Percentiles rank a stretch among this genome's conserved stretches.
Evolutionary conservation across 805 yeast genomes (phyloP).

Genomic region (Wickerhamomyces hampshirensis): DNA sequence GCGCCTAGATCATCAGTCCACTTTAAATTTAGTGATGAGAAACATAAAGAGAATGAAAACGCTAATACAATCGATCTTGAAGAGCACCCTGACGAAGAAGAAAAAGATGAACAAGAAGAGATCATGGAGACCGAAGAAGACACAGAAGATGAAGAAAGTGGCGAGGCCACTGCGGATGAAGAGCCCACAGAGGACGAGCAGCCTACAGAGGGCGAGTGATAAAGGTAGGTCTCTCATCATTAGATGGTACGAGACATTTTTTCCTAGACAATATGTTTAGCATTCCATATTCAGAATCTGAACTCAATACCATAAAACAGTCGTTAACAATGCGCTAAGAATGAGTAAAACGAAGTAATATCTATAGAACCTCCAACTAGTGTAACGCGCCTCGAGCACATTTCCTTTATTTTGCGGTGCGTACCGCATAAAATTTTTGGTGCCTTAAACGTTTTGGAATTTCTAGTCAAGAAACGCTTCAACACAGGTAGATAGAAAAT

Average conservation of each 20-base stretch:
- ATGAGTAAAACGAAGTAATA: too few species aligned
- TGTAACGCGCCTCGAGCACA: background rate
- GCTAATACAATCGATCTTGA: background rate
- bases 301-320: too few species aligned
- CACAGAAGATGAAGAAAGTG: constrained; percentile 4
- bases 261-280: too few species aligned
- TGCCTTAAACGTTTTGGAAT: constrained; percentile 1
- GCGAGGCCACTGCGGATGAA: background rate
- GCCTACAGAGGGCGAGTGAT: background rate
- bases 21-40: constrained; percentile 5
- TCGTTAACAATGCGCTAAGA: too few species aligned
- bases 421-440: background rate
- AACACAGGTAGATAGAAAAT: too few species aligned
- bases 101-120: constrained; percentile 4
- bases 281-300: too few species aligned
- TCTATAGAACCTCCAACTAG: too few species aligned
- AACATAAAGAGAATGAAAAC: background rate
- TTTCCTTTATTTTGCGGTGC: background rate
- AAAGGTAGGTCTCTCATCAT: too few species aligned
- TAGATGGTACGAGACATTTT: too few species aligned
- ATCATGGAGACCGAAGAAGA: constrained; percentile 3
- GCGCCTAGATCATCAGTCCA: constrained; percentile 5
- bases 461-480: too few species aligned
- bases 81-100: constrained; percentile 5
- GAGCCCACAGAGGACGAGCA: background rate